Base-by-base conservation (phyloP, 352 stramenopile species). In the Elongisporangium prolatum region DNA sequence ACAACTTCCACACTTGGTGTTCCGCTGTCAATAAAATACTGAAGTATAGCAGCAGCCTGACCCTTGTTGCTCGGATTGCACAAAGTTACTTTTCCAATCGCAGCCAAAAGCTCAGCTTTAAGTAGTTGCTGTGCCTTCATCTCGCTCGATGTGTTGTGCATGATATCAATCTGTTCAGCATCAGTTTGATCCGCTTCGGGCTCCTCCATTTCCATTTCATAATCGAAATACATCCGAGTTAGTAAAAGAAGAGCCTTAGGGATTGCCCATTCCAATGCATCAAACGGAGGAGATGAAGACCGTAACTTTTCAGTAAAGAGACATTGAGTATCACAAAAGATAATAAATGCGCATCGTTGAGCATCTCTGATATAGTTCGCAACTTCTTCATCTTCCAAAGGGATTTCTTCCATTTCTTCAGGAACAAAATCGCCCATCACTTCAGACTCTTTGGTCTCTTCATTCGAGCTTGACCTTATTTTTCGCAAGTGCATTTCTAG, bases 241-340 rank as follows among this genome's bases (percentile, higher is more conserved):
- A 96, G 62, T 48, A 86, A 50, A 25, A 89, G 56, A 3, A 96
- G 67, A 20, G 81, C 67, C 56, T 86, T 88, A 6, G 86, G 82
- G 16, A 93, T 69, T 21, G 56, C 28, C 85, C 84, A 96, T 38
- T 89, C 68, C 34, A 96, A 57, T 8, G 50, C 57, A 64, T 89
- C 72, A 48, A 80, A 91, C 11, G 84, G 86, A 28, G 71, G 40
- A 11, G 64, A 60, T 18, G 72, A 68, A 21, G 87, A 73, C 37
- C 81, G 75, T 51, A 96, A 91, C 56, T 89, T 89, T 58, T 96
- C 85, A 20, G 93, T 77, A 53, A 92, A 93, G 20, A 96, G 68
- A 59, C 86, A 95, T 0, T 81, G 70, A 10, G 75, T 65, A 62
- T 96, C 86, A 52, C 86, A 93, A 57, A 93, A 91, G 0, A 74